These are phyloP conservation scores for Cutaneotrichosporon sp. DNA, from an alignment of 1,284 basidiomycete species.

Conservation along the genomic window DNA sequence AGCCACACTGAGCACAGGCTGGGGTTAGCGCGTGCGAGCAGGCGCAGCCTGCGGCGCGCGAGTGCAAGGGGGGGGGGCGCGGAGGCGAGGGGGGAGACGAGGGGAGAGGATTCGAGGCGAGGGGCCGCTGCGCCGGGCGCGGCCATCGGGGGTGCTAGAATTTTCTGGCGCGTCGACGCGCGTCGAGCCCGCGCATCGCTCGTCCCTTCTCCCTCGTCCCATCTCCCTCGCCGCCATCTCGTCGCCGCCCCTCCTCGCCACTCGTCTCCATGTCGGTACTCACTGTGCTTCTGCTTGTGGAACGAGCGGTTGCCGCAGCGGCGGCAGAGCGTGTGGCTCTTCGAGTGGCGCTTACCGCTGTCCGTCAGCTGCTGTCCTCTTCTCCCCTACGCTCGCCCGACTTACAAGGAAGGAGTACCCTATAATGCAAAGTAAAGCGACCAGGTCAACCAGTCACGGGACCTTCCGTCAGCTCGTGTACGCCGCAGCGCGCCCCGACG, in stretches of 20 bases:
- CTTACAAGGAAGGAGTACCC: slow-evolving; percentile 85
- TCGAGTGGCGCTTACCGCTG: slow-evolving; percentile 93
- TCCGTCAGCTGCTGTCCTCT: slow-evolving; percentile 17
- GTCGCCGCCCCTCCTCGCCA: not conserved
- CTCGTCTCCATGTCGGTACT: slow-evolving; percentile 47
- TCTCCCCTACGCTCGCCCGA: slow-evolving; percentile 1
- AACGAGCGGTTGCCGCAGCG: slow-evolving; percentile 90
- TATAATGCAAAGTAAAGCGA: slow-evolving; percentile 57
- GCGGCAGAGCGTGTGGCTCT: slow-evolving; percentile 96
- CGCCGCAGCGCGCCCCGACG: slow-evolving; percentile 6
- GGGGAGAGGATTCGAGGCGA: too few relatives aligned
- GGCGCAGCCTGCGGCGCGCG: not conserved
- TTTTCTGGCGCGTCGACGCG: not conserved
- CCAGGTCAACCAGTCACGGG: slow-evolving; percentile 61
- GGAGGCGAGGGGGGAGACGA: not conserved
- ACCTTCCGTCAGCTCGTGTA: slow-evolving; percentile 49
- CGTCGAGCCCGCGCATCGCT: not conserved
- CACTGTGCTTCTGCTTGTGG: slow-evolving; percentile 97
- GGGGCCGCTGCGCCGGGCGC: too few relatives aligned
- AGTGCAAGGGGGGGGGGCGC: not conserved
- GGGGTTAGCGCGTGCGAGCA: slow-evolving; percentile 16
- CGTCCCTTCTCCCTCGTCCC: not conserved
- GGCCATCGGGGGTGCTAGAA: too few relatives aligned
- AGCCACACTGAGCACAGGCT: slow-evolving; percentile 96
- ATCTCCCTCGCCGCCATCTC: too few relatives aligned